A percentile compares a stretch with the other conserved stretches of the same genome.
Evolutionary conservation across 1,139 yeast genomes (phyloP).

Genomic region (Insectozyma bohioensis): DNA sequence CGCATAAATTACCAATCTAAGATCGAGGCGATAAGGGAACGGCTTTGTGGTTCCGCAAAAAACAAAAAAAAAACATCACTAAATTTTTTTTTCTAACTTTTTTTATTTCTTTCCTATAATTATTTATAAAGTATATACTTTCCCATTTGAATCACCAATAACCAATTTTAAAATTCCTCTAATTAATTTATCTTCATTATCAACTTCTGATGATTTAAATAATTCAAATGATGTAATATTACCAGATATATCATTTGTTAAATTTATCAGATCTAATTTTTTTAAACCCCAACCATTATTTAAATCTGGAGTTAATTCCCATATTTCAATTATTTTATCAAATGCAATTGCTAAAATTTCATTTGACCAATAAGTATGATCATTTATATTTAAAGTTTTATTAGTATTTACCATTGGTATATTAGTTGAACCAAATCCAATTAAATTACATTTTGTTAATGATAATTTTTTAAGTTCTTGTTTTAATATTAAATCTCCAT

Average conservation of each 20-base stretch:
- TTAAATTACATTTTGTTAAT: constrained; percentile 16
- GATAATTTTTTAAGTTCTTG: too few species aligned
- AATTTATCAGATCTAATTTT: constrained; percentile 19
- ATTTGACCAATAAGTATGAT: constrained; percentile 40
- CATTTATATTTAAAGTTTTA: constrained; percentile 21
- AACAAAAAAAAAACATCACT: too few species aligned
- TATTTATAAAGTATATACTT: constrained; percentile 26
- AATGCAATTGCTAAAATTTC: constrained; percentile 33
- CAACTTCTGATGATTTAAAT: constrained; percentile 32
- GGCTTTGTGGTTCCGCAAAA: too few species aligned
- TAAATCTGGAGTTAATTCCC: constrained; percentile 23
- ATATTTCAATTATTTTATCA: constrained; percentile 23
- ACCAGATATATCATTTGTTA: constrained; percentile 15
- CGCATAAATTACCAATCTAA: too few species aligned
- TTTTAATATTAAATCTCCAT: constrained; percentile 48
- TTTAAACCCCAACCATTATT: constrained; percentile 24
- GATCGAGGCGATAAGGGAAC: too few species aligned
- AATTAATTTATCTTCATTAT: constrained; percentile 34
- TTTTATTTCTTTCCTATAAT: background rate
- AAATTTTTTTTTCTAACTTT: background rate
- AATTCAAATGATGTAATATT: constrained; percentile 29
- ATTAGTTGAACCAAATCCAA: constrained; percentile 36
- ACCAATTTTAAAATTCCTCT: constrained; percentile 34
- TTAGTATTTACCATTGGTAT: constrained; percentile 27
- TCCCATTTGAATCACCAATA: constrained; percentile 42